Evolutionary conservation across 805 yeast genomes (phyloP).

Genomic region (Metschnikowia similis): DNA sequence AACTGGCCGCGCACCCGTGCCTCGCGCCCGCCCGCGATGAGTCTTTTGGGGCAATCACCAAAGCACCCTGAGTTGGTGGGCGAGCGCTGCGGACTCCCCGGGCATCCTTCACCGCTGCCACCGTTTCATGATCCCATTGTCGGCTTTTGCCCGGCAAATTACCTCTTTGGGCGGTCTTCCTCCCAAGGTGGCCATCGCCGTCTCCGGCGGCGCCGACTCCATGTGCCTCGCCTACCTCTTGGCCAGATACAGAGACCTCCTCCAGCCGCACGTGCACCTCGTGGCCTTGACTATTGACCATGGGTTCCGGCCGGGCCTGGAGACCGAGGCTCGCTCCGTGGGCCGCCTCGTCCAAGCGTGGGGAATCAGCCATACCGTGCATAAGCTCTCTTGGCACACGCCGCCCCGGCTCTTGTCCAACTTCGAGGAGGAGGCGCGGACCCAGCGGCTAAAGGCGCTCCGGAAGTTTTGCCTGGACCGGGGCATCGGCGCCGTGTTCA

Average conservation of each 20-base stretch:
- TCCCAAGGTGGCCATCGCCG: conserved; percentile 46
- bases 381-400: conserved; percentile 20
- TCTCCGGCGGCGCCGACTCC: conserved; percentile 83
- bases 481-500: conserved; percentile 36
- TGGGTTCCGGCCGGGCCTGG: conserved; percentile 45
- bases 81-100: no score
- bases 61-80: no score
- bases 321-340: conserved; percentile 46
- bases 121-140: neutral
- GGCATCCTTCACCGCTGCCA: no score
- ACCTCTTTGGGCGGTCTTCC: neutral
- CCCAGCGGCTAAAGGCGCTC: conserved; percentile 46
- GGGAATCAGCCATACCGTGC: conserved; percentile 33
- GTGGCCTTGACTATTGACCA: conserved; percentile 69
- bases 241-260: conserved; percentile 26
- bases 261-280: conserved; percentile 29
- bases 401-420: conserved; percentile 30
- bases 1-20: neutral
- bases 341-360: conserved; percentile 26
- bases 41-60: no score
- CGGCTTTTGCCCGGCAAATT: neutral
- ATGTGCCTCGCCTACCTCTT: conserved; percentile 60
- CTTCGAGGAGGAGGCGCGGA: conserved; percentile 61
- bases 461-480: conserved; percentile 34
- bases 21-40: no score